phyloP scores from a whole-genome alignment of 2,329 filamentous ascomycete species.

The Xylaria sp. region DNA sequence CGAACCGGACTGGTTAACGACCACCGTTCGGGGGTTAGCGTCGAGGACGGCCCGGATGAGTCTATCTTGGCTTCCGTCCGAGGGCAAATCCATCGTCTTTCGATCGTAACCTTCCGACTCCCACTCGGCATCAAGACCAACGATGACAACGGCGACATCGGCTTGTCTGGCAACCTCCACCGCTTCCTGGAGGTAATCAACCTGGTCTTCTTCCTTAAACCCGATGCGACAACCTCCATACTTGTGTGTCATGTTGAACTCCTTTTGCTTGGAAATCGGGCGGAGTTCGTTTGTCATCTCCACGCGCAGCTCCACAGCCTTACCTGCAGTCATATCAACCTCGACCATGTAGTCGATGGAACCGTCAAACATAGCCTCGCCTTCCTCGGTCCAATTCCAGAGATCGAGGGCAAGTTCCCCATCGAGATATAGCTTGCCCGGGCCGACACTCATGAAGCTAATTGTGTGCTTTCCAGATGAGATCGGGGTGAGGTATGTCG shows the following conservation, averaged over 20 bases:
- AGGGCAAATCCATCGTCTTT: constrained; percentile 67
- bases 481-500: constrained; percentile 66
- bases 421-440: constrained; percentile 69
- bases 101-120: constrained; percentile 79
- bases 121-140: constrained; percentile 78
- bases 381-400: constrained; percentile 75
- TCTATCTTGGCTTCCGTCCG: constrained; percentile 67
- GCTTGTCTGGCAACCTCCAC: constrained; percentile 68
- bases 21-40: constrained; percentile 72
- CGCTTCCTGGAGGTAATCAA: constrained; percentile 72
- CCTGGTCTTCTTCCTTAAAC: constrained; percentile 72
- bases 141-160: constrained; percentile 74
- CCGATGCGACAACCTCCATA: constrained; percentile 78
- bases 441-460: constrained; percentile 74
- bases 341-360: constrained; percentile 72
- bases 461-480: constrained; percentile 71
- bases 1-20: constrained; percentile 76
- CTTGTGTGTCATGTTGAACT: constrained; percentile 67
- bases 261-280: constrained; percentile 67
- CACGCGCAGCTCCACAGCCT: constrained; percentile 68
- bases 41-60: constrained; percentile 70
- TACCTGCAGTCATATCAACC: constrained; percentile 66
- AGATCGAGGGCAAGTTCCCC: constrained; percentile 69
- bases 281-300: constrained; percentile 75
- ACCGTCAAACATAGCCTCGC: constrained; percentile 76